Base-by-base conservation (phyloP, 2,329 filamentous ascomycete genomes). In the Epichloe coenophiala region DNA sequence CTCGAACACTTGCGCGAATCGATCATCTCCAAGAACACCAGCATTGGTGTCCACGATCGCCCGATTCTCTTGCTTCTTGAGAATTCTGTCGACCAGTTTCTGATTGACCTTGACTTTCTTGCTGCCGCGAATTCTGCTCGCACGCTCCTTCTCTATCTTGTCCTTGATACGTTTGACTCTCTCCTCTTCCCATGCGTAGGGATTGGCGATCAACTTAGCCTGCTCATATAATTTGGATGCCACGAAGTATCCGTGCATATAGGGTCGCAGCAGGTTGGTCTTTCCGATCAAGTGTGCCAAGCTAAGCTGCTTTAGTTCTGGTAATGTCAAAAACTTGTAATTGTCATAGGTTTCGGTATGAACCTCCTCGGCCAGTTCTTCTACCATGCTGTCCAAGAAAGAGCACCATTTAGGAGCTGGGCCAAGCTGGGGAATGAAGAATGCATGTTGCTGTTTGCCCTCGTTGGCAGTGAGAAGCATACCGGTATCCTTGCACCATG, bases 181-280 rank as follows among this genome's bases (percentile, higher is more conserved):
- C 66, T 97, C 88, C 61, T 97, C 88, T 63, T 96, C 88, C 77
- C 86, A 95, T 48, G 94, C 78, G 63, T 94, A 94, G 0, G 93
- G 93, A 68, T 97, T 95, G 47, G 86, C 85, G 60, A 97, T 95
- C 53, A 98, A 72, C 50, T 87, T 77, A 17, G 93, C 93, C 66
- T 98, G 90, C 63, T 98, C 94, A 66, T 98, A 97, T 27, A 98
- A 71, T 62, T 90, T 88, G 60, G 94, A 91, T 36, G 87, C 88
- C 46, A 98, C 90, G 70, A 98, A 98, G 75, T 93, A 97, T 59
- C 93, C 94, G 65, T 98, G 93, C 94, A 98, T 98, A 64, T 98
- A 98, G 42, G 93, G 93, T 43, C 91, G 79, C 40, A 98, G 73
- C 19, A 97, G 72, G 61, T 87, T 93, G 31, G 89, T 95, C 59